These are phyloP conservation scores for Erythrophleum ivorense DNA, from an alignment of 331 rosid species.

Conservation along the genomic window DNA sequence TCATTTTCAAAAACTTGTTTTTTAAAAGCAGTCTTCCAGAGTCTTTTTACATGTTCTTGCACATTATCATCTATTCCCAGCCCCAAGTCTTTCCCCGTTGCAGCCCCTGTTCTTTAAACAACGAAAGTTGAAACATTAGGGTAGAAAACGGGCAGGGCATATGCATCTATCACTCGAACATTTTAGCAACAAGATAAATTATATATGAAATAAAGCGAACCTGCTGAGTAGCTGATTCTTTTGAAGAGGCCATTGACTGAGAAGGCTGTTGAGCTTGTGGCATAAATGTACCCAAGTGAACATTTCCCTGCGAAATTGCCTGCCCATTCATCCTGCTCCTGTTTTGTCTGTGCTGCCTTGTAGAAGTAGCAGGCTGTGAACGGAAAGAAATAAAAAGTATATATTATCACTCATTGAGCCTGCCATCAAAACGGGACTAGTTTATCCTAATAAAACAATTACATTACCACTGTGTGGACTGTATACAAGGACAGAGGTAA, in stretches of 20 bases:
- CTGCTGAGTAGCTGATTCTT: constrained; percentile 69
- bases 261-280: constrained; percentile 54
- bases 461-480: background rate
- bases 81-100: background rate
- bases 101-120: background rate
- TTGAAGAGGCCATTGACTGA: constrained; percentile 50
- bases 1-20: constrained; percentile 10
- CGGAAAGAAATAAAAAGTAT: background rate
- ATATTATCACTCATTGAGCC: constrained; percentile 9
- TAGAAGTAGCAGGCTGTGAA: constrained; percentile 62
- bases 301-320: constrained; percentile 53
- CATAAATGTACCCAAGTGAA: constrained; percentile 44
- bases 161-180: constrained; percentile 25
- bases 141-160: constrained; percentile 24
- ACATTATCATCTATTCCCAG: background rate
- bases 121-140: background rate
- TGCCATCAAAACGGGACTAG: constrained; percentile 12
- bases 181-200: constrained; percentile 22
- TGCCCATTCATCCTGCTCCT: constrained; percentile 76
- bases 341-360: constrained; percentile 69
- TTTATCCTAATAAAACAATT: constrained; percentile 20
- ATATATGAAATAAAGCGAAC: constrained; percentile 41
- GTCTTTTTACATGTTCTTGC: background rate
- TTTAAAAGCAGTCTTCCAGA: constrained; percentile 6
- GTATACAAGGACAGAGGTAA: constrained; percentile 13